A percentile compares a stretch with the other conserved stretches of the same genome.
Evolutionary conservation across 2,329 filamentous ascomycete genomes (phyloP).

Genomic region (Monascus ruber): DNA sequence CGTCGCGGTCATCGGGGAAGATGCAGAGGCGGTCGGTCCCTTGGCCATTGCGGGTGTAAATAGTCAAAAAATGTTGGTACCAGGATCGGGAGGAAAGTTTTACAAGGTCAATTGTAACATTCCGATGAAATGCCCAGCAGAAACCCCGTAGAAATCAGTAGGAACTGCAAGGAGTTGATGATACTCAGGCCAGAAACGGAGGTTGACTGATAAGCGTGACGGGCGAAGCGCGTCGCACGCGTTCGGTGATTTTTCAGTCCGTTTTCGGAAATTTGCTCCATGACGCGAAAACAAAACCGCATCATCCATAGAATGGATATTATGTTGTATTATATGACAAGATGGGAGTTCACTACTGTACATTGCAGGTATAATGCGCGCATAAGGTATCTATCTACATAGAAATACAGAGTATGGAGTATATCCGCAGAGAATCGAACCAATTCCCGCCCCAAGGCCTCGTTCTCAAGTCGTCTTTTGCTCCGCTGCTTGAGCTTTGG

Average conservation of each 20-base stretch:
- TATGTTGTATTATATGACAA: background rate
- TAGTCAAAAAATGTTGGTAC: background rate
- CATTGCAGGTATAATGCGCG: background rate
- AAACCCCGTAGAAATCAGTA: too few relatives aligned
- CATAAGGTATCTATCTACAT: background rate
- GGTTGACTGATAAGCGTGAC: slow-evolving; percentile 12
- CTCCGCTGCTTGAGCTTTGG: background rate
- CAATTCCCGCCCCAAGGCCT: background rate
- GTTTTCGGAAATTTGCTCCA: background rate
- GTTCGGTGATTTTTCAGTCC: slow-evolving; percentile 19
- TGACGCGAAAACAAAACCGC: background rate
- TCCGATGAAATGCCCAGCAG: too few relatives aligned
- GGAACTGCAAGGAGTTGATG: too few relatives aligned
- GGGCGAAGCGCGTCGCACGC: slow-evolving; percentile 26
- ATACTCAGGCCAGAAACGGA: slow-evolving; percentile 1
- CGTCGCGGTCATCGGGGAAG: slow-evolving; percentile 25
- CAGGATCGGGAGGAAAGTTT: background rate
- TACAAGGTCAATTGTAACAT: too few relatives aligned
- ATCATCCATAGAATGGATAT: too few relatives aligned
- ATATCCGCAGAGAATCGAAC: background rate
- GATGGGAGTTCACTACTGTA: background rate
- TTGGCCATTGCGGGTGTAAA: slow-evolving; percentile 21
- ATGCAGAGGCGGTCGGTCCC: slow-evolving; percentile 18
- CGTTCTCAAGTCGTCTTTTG: slow-evolving; percentile 2
- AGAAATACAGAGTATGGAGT: background rate